Base-by-base conservation (phyloP, 306 rosid species). In the Castanea sativa region DNA sequence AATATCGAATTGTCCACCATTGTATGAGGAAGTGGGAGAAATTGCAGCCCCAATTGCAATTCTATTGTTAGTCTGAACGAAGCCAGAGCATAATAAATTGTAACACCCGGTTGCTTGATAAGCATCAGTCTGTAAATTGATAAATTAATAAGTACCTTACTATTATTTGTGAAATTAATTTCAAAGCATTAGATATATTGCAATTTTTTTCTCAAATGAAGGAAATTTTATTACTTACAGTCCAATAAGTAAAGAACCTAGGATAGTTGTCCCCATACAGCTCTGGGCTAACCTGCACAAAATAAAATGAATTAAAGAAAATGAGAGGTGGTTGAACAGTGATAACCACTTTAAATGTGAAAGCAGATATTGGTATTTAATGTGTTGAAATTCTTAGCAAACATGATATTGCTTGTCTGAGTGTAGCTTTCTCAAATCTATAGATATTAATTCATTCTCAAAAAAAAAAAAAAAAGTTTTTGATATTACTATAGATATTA, bases 91-190 rank as follows among this genome's bases (percentile, higher is more conserved):
- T 6, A 94, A 77, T 86, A 94, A 85, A 81, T 94, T 94, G 81
- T 94, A 94, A 79, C 99, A 94, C 35, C 99, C 99, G 0, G 99
- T 94, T 30, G 97, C 93, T 92, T 92, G 99, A 83, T 94, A 94
- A 29, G 99, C 99, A 80, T 94, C 99, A 16, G 95, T 85, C 99
- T 94, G 91, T 75, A 67, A 52, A 87, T 56, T 5, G 83, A 49
- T 18, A 57, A 49, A 3, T 19, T 60, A 38, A 67, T 21, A 1
- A 16, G 33, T 35, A 10, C 52, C 27, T 4, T 69, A 52, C 43
- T 23, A 41, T 41, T 56, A 52, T 5, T 60, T 21, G 21, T 74
- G 4, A 12, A 71, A 61, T 30, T 60, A 52, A 25, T 19, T 41
- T 41, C 45, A 41, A 8, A 41, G 45, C 45, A 2, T 2, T 41